Base-by-base conservation (phyloP, 495 filamentous ascomycete genomes). In the Massariosphaeria phaeospora region DNA sequence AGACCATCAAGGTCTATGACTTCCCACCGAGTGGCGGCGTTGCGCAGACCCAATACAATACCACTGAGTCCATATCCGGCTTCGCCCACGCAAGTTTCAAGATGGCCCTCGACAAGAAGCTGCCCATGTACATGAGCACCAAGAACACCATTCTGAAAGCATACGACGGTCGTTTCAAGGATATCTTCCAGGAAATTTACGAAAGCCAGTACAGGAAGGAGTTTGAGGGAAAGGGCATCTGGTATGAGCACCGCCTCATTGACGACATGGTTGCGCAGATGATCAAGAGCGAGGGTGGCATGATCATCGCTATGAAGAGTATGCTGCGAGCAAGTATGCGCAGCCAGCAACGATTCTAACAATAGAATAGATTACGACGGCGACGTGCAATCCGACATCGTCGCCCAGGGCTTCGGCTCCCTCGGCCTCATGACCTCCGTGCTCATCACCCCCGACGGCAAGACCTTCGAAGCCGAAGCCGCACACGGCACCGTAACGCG, bases 211-310 rank as follows among this genome's bases (percentile, higher is more conserved):
- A 97, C 78, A 82, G 85, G 76, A 79, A 80, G 67, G 80, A 85
- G 42, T 97, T 97, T 68, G 89, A 95, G 66, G 84, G 84, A 63
- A 86, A 89, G 76, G 76, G 77, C 40, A 95, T 96, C 74, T 97
- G 93, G 93, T 98, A 98, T 69, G 93, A 98, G 84, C 93, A 98
- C 75, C 84, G 93, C 62, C 77, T 98, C 53, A 97, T 98, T 66
- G 93, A 98, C 74, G 93, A 98, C 75, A 98, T 98, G 93, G 93
- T 98, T 51, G 93, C 93, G 42, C 91, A 98, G 80, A 98, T 98
- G 93, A 88, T 98, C 78, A 98, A 98, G 83, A 88, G 83, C 72
- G 83, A 84, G 63, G 89, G 93, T 55, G 93, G 93, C 52, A 95
- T 87, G 72, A 79, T 97, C 70, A 98, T 98, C 79, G 93, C 93